phyloP scores from a whole-genome alignment of 192 early-diverging fungal genomes.

The Fimicolochytrium jonesii region DNA sequence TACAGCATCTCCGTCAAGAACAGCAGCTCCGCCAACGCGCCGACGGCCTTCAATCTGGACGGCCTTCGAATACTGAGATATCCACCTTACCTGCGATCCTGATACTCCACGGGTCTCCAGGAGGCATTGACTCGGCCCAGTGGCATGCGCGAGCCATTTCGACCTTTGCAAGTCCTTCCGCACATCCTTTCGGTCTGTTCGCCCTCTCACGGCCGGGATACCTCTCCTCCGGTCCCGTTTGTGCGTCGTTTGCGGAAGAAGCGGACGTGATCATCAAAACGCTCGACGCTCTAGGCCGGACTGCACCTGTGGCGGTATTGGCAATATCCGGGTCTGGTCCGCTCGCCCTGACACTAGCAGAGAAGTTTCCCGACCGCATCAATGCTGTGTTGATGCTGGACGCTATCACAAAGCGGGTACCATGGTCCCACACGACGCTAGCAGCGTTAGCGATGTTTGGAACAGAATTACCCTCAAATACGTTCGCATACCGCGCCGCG shows the following conservation, averaged over 20 bases:
- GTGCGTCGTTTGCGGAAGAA: background rate
- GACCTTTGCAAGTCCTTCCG: background rate
- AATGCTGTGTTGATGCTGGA: no score
- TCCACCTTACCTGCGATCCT: background rate
- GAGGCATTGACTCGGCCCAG: background rate
- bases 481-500: no score
- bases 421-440: no score
- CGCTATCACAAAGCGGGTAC: no score
- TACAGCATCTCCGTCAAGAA: no score
- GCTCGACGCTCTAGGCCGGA: background rate
- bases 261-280: background rate
- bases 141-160: background rate
- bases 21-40: no score
- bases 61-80: no score
- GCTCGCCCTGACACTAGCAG: background rate
- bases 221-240: background rate
- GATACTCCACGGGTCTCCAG: constrained; percentile 5
- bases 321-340: background rate
- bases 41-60: no score
- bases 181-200: background rate
- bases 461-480: no score
- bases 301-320: background rate
- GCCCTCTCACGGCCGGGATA: background rate
- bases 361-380: background rate
- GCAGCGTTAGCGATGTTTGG: no score